A percentile compares a stretch with the other conserved stretches of the same genome.
These are phyloP conservation scores for Cytospora chrysosperma DNA, from an alignment of 2,329 filamentous ascomycete species.

Conservation along the genomic window DNA sequence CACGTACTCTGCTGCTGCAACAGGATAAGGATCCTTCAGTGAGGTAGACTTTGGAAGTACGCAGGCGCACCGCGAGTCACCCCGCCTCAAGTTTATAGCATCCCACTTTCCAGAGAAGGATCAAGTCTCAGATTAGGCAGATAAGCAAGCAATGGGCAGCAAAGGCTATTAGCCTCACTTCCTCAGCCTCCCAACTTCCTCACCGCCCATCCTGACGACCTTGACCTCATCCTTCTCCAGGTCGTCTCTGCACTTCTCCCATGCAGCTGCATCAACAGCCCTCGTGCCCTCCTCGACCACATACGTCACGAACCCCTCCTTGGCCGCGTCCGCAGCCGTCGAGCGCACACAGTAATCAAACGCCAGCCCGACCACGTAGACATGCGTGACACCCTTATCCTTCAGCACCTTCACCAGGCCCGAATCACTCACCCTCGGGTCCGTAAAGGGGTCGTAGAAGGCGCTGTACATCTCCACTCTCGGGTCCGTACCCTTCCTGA, in stretches of 20 bases:
- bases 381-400: constrained; percentile 64
- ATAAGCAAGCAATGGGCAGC: neutral
- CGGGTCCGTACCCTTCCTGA: constrained; percentile 75
- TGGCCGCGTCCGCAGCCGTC: constrained; percentile 75
- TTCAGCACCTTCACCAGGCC: constrained; percentile 61
- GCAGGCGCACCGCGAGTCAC: neutral
- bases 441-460: constrained; percentile 77
- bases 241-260: constrained; percentile 54
- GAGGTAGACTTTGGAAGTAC: neutral
- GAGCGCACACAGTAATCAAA: constrained; percentile 85
- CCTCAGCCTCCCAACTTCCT: constrained; percentile 54
- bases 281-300: constrained; percentile 77
- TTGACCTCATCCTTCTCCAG: constrained; percentile 60
- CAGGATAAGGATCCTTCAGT: neutral
- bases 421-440: constrained; percentile 59
- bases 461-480: constrained; percentile 91
- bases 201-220: constrained; percentile 57
- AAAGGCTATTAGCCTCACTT: neutral
- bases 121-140: neutral
- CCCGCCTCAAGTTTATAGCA: neutral
- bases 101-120: neutral
- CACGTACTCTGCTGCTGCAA: neutral
- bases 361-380: constrained; percentile 84
- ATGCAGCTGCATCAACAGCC: constrained; percentile 63
- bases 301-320: constrained; percentile 73